Evolutionary conservation across 371 early-diverging fungal species (phyloP).

Genomic region (Dinochytrium kinnereticum): DNA sequence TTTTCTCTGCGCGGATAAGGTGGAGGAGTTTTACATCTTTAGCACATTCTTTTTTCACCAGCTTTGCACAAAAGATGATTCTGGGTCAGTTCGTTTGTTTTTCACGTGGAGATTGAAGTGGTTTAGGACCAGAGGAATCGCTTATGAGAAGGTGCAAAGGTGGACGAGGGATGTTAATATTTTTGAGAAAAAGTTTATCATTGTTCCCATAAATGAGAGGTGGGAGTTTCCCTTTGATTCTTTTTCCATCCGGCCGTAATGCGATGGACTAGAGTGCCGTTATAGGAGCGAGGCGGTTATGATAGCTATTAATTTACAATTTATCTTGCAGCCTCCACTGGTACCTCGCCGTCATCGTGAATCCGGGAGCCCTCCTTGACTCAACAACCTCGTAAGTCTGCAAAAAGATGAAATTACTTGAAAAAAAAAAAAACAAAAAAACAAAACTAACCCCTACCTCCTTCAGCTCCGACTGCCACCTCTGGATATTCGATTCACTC

Average conservation of each 20-base stretch:
- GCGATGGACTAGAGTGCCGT: too few species aligned
- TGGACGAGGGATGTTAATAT: constrained; percentile 69
- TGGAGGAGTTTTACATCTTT: constrained; percentile 56
- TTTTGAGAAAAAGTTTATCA: constrained; percentile 61
- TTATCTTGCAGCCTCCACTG: constrained; percentile 68
- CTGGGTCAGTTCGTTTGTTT: background rate
- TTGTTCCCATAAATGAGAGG: constrained; percentile 76
- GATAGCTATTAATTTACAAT: too few species aligned
- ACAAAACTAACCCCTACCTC: constrained; percentile 20
- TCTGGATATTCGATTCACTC: constrained; percentile 66
- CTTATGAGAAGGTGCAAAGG: constrained; percentile 59
- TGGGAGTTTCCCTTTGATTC: constrained; percentile 38
- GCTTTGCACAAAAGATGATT: constrained; percentile 38
- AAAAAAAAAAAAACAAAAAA: too few species aligned
- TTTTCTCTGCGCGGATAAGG: constrained; percentile 4
- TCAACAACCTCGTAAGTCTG: background rate
- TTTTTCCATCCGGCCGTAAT: too few species aligned
- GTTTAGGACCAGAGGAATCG: too few species aligned
- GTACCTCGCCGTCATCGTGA: constrained; percentile 70
- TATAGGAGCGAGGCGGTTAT: too few species aligned
- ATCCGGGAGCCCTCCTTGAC: constrained; percentile 57
- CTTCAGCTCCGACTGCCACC: background rate
- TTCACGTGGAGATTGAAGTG: constrained; percentile 8
- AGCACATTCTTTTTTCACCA: constrained; percentile 69
- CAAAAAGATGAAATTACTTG: too few species aligned